These are phyloP conservation scores for Phylloporus sp. DNA, from an alignment of 768 basidiomycete genomes.

Conservation along the genomic window DNA sequence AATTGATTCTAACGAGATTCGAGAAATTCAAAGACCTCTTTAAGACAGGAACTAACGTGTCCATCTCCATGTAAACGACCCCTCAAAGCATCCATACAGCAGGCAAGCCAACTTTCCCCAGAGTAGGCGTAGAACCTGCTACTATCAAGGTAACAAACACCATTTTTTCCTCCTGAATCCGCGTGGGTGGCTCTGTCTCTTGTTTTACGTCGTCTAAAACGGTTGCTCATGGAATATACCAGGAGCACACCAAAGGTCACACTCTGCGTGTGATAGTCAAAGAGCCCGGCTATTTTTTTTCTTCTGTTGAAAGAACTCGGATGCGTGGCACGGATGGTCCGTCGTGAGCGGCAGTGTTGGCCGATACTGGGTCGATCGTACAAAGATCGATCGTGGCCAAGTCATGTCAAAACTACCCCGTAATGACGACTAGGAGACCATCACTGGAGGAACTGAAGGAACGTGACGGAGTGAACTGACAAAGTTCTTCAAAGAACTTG, in stretches of 20 bases:
- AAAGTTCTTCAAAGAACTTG: too few relatives aligned
- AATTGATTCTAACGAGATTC: not conserved
- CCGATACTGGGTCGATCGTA: not conserved
- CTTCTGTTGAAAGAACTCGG: slow-evolving; percentile 6
- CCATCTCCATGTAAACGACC: not conserved
- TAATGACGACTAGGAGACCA: too few relatives aligned
- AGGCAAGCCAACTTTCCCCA: not conserved
- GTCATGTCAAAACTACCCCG: not conserved
- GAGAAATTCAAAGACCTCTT: not conserved
- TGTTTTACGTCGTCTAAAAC: slow-evolving; percentile 9
- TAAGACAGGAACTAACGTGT: not conserved
- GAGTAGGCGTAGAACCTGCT: not conserved
- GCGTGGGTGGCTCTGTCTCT: not conserved
- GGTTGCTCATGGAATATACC: slow-evolving; percentile 11
- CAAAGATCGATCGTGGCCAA: not conserved
- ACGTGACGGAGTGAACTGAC: too few relatives aligned
- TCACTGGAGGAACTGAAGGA: too few relatives aligned
- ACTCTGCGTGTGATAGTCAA: slow-evolving; percentile 30
- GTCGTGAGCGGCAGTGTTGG: slow-evolving; percentile 16
- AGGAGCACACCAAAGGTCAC: slow-evolving; percentile 19
- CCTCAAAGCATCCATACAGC: not conserved
- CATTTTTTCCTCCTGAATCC: not conserved
- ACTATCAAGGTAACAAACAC: not conserved
- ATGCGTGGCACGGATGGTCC: slow-evolving; percentile 11
- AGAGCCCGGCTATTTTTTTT: slow-evolving; percentile 19